These are phyloP conservation scores for Drechmeria coniospora DNA, from an alignment of 2,329 filamentous ascomycete genomes.

Conservation along the genomic window DNA sequence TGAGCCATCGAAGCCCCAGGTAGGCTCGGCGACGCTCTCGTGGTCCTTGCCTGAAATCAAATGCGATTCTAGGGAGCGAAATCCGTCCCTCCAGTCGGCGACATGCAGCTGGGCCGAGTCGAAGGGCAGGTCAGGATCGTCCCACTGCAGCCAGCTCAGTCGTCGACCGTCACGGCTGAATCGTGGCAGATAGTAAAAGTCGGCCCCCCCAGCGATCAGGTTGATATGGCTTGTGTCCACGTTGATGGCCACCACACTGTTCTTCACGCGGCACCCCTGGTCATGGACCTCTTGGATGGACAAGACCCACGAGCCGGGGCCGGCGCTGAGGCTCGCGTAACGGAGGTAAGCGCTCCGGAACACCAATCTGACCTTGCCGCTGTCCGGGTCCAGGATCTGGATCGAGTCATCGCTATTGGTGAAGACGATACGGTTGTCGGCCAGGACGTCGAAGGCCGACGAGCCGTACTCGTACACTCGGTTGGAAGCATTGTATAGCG, in stretches of 20 bases:
- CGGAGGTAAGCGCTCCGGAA: slow-evolving; percentile 18
- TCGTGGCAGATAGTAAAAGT: slow-evolving; percentile 36
- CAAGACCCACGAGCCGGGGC: slow-evolving; percentile 26
- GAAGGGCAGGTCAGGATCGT: slow-evolving; percentile 38
- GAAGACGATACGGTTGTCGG: slow-evolving; percentile 28
- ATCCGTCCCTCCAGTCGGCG: slow-evolving; percentile 24
- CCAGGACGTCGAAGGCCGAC: slow-evolving; percentile 23
- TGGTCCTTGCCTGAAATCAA: slow-evolving; percentile 25
- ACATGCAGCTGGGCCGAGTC: slow-evolving; percentile 27
- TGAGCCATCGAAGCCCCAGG: slow-evolving; percentile 32
- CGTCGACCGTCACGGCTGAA: slow-evolving; percentile 30
- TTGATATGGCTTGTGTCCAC: slow-evolving; percentile 23
- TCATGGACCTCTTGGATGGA: slow-evolving; percentile 30
- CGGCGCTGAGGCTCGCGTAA: slow-evolving; percentile 30
- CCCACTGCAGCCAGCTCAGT: slow-evolving; percentile 38
- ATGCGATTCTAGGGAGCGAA: slow-evolving; percentile 14
- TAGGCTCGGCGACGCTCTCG: slow-evolving; percentile 31
- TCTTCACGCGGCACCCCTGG: slow-evolving; percentile 15
- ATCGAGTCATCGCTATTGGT: slow-evolving; percentile 27
- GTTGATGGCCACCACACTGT: slow-evolving; percentile 25
- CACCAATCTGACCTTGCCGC: slow-evolving; percentile 17
- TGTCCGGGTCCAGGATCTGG: slow-evolving; percentile 23
- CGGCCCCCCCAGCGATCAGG: slow-evolving; percentile 25
- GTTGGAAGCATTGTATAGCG: slow-evolving; percentile 25
- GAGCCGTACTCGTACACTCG: slow-evolving; percentile 39